phyloP scores from a whole-genome alignment of 768 basidiomycete species.

The Amanita pallidorosea region DNA sequence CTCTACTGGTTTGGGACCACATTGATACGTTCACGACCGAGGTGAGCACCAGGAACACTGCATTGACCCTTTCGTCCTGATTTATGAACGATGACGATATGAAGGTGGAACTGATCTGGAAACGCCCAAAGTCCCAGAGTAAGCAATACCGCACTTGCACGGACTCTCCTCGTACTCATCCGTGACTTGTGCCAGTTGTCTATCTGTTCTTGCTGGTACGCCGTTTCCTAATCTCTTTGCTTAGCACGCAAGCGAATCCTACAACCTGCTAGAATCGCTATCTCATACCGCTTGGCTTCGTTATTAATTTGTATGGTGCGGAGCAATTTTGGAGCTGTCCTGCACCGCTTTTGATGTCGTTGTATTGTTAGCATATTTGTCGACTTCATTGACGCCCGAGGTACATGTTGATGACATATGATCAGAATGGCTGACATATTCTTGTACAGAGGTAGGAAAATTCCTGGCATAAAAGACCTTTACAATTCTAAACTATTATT shows the following conservation, averaged over 20 bases:
- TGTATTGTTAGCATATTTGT: slow-evolving; percentile 26
- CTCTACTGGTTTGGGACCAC: slow-evolving; percentile 46
- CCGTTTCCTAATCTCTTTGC: not conserved
- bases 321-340: not conserved
- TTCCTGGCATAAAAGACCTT: not conserved
- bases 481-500: not conserved
- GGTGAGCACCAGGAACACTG: slow-evolving; percentile 12
- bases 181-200: slow-evolving; percentile 19
- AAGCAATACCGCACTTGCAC: slow-evolving; percentile 12
- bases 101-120: slow-evolving; percentile 46
- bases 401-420: slow-evolving; percentile 11
- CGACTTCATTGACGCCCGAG: slow-evolving; percentile 27
- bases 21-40: slow-evolving; percentile 40
- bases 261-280: slow-evolving; percentile 42
- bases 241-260: not conserved
- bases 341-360: not conserved
- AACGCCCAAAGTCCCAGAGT: slow-evolving; percentile 35
- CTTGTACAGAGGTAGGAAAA: not conserved
- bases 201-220: slow-evolving; percentile 33
- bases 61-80: not conserved
- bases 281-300: slow-evolving; percentile 50
- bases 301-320: slow-evolving; percentile 41
- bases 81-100: not conserved
- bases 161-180: not conserved
- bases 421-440: not conserved